Base-by-base conservation (phyloP, 1,284 basidiomycete genomes). In the Schizophyllum amplum region DNA sequence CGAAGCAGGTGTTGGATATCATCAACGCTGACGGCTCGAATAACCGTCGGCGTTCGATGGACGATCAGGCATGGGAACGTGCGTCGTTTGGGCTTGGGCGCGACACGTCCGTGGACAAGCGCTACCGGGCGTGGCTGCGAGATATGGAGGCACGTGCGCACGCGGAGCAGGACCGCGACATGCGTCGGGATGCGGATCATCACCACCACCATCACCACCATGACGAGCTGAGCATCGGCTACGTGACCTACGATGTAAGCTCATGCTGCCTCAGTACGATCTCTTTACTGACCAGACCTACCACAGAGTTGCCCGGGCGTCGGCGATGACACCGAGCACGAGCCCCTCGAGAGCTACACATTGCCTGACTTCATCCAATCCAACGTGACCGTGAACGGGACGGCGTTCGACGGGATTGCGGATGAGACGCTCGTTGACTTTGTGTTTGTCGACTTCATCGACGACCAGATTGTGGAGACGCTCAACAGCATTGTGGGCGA, bases 241-340 rank as follows among this genome's bases (percentile, higher is more conserved):
- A 90, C 66, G 85, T 88, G n/a, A 90, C 88, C 0, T 64, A 69
- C 0, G 87, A 90, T 65, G 85, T 87, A 61, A 66, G 85, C 68
- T 15, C 46, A 51, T 56, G 20, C 21, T 15, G 27, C 5, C 2
- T n/a, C 24, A 15, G 17, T 24, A 27, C n/a, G 7, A 13, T 25
- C 4, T 13, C 24, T 17, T 20, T 0, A n/a, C 7, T 33, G 17
- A 26, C 54, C 49, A 21, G 58, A 54, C 53, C 5, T 4, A 50
- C 55, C 21, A 53, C 56, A 62, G 61, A 70, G 79, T 9, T 89
- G 87, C 67, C 84, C 86, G 1, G 87, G 83, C 4, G 70, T 81
- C 13, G 89, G 87, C 11, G 89, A 90, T 65, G 88, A 90, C 66
- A 80, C 73, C 2, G 68, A 71, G 0, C 87, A 90, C 67, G 65